Conservation (phyloP, 2,329 filamentous ascomycete species). For the Sarocladium oryzae region DNA sequence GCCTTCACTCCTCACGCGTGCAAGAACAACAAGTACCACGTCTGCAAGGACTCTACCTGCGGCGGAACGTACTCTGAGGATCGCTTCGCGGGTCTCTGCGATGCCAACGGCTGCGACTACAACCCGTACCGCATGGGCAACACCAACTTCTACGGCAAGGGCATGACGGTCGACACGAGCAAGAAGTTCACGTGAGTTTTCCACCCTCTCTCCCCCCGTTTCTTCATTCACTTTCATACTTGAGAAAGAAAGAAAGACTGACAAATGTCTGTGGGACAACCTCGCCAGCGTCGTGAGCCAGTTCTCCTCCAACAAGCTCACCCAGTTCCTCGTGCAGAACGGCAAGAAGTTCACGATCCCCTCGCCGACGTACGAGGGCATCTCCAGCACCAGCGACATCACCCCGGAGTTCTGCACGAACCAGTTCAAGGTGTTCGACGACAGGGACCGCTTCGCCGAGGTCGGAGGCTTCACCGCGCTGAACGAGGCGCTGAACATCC, state of each 20-base stretch:
- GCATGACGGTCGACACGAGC: slow-evolving; percentile 49
- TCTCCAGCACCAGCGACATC: slow-evolving; percentile 53
- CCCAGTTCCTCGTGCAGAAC: slow-evolving; percentile 55
- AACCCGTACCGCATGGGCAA: slow-evolving; percentile 59
- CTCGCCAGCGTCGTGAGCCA: slow-evolving; percentile 49
- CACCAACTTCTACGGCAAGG: slow-evolving; percentile 52
- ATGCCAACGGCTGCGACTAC: slow-evolving; percentile 60
- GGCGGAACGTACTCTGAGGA: slow-evolving; percentile 41
- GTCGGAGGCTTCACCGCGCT: slow-evolving; percentile 51
- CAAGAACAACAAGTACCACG: slow-evolving; percentile 30
- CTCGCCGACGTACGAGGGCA: slow-evolving; percentile 23
- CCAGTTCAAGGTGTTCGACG: slow-evolving; percentile 49
- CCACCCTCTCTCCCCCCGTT: not conserved
- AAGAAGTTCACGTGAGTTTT: slow-evolving; percentile 39
- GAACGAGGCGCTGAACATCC: slow-evolving; percentile 44
- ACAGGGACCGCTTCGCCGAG: slow-evolving; percentile 41
- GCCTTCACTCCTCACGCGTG: slow-evolving; percentile 54
- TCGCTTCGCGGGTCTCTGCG: slow-evolving; percentile 53
- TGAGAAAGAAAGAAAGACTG: too few species aligned
- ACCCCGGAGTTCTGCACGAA: slow-evolving; percentile 49
- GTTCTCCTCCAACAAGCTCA: slow-evolving; percentile 44
- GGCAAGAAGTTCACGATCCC: slow-evolving; percentile 44
- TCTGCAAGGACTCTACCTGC: slow-evolving; percentile 24
- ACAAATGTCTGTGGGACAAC: not conserved
- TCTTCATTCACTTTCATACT: not conserved